These are phyloP conservation scores for Cephalotrichum gorgonifer DNA, from an alignment of 2,329 filamentous ascomycete species.

Conservation along the genomic window DNA sequence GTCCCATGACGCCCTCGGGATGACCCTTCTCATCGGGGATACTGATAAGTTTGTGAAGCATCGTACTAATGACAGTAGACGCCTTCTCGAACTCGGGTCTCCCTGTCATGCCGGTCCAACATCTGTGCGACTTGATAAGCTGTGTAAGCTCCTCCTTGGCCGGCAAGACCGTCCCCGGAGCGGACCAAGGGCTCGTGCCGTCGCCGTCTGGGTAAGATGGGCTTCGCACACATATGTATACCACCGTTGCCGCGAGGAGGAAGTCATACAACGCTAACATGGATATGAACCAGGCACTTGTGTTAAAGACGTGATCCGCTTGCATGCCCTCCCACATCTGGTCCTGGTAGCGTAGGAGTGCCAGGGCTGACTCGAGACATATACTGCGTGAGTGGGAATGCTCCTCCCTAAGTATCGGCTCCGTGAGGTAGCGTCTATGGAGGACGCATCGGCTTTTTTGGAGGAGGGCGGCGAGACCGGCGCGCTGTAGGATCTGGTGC, in stretches of 20 bases:
- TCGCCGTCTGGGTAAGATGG: slow-evolving; percentile 26
- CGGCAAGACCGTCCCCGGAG: neutral
- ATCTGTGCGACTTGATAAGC: slow-evolving; percentile 3
- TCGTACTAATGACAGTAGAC: slow-evolving; percentile 2
- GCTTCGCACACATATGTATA: slow-evolving; percentile 42
- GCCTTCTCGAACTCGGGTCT: slow-evolving; percentile 4
- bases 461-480: slow-evolving; percentile 39
- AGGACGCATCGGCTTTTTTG: slow-evolving; percentile 46
- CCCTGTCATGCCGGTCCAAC: slow-evolving; percentile 3
- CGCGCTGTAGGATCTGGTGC: slow-evolving; percentile 38
- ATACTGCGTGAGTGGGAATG: slow-evolving; percentile 41
- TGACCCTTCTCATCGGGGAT: neutral
- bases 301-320: slow-evolving; percentile 41
- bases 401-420: slow-evolving; percentile 27
- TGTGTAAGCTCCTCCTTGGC: neutral
- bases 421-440: slow-evolving; percentile 41
- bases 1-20: neutral
- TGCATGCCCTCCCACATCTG: slow-evolving; percentile 35
- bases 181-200: slow-evolving; percentile 9
- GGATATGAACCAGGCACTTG: slow-evolving; percentile 46
- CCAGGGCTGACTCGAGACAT: slow-evolving; percentile 38
- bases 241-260: slow-evolving; percentile 48
- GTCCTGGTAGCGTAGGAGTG: slow-evolving; percentile 36
- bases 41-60: slow-evolving; percentile 1
- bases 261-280: slow-evolving; percentile 51